Conservation (phyloP, 73 alveolate species). For the Loxodes magnus region DNA sequence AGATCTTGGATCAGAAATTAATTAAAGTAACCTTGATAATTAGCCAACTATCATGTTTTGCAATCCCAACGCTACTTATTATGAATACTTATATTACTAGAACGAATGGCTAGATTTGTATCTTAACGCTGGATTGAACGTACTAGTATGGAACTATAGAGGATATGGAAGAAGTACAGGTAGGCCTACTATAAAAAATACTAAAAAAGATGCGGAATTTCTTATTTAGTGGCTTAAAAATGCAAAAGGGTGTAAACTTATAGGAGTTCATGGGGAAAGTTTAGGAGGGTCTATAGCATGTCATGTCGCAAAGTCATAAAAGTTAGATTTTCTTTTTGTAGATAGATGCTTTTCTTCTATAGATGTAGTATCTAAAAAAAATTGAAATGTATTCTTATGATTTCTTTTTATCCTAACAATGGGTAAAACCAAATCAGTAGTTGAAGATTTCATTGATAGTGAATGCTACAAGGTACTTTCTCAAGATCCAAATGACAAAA, state of each 20-base stretch:
- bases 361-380: not conserved
- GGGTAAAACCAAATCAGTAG: too few species aligned
- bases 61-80: constrained; percentile 55
- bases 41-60: constrained; percentile 39
- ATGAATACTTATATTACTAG: constrained; percentile 35
- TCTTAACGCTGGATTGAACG: constrained; percentile 29
- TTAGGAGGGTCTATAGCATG: constrained; percentile 61
- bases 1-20: too few species aligned
- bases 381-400: too few species aligned
- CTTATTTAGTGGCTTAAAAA: constrained; percentile 30
- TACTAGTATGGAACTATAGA: constrained; percentile 57
- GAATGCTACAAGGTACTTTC: constrained; percentile 6
- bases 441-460: not conserved
- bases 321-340: not conserved
- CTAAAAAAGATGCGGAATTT: constrained; percentile 30
- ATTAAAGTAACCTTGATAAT: too few species aligned
- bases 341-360: constrained; percentile 3
- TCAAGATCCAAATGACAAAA: not conserved
- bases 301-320: constrained; percentile 19
- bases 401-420: too few species aligned
- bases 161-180: constrained; percentile 66
- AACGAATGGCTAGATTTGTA: constrained; percentile 41
- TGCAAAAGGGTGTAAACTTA: constrained; percentile 10
- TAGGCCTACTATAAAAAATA: constrained; percentile 18
- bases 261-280: constrained; percentile 53